These are phyloP conservation scores for Solanum acaule DNA, from an alignment of 257 asterid species.

Conservation along the genomic window DNA sequence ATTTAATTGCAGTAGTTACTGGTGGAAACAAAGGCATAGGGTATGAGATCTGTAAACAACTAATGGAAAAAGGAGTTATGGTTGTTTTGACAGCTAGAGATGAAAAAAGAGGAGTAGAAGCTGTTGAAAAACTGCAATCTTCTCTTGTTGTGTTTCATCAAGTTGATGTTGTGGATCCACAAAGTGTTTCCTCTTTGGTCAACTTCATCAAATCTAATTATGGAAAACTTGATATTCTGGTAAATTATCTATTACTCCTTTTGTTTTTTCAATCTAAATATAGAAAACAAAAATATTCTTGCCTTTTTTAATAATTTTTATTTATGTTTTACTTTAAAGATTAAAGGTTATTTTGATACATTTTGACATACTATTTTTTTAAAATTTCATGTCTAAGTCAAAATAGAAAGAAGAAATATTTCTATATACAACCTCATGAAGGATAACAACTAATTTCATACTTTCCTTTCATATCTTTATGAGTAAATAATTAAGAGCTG, in stretches of 20 bases:
- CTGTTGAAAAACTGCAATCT: neutral
- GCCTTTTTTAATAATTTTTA: no score
- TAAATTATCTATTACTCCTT: neutral
- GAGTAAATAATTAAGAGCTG: no score
- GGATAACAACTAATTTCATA: no score
- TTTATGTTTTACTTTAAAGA: no score
- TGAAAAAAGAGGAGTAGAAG: constrained; percentile 17
- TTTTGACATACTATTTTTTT: no score
- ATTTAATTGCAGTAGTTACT: constrained; percentile 14
- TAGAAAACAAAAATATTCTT: neutral
- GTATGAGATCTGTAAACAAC: constrained; percentile 17
- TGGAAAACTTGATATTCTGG: constrained; percentile 30
- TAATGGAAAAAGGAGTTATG: constrained; percentile 9
- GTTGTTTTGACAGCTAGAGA: constrained; percentile 27
- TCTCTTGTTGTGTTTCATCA: constrained; percentile 15
- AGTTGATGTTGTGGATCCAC: constrained; percentile 16
- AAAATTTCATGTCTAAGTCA: no score
- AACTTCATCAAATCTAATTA: constrained; percentile 6
- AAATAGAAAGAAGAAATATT: no score
- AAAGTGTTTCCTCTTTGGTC: constrained; percentile 4
- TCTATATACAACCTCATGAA: no score
- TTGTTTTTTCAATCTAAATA: neutral
- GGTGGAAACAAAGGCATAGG: constrained; percentile 38
- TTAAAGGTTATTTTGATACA: no score
- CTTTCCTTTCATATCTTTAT: no score